Conservation (phyloP, 768 basidiomycete species). For the Ramaria sp. region DNA sequence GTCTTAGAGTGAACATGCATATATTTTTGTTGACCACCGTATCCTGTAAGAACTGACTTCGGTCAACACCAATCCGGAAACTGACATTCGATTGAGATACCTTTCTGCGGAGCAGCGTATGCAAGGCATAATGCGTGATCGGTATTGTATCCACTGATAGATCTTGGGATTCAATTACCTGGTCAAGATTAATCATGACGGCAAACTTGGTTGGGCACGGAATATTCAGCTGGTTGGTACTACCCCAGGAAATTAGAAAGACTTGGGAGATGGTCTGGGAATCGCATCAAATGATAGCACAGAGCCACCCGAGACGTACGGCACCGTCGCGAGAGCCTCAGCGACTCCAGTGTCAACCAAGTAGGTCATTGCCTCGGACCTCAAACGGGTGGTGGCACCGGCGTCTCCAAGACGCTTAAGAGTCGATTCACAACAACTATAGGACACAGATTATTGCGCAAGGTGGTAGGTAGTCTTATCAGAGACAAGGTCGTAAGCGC, state of each 20-base stretch:
- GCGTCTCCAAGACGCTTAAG: slow-evolving; percentile 29
- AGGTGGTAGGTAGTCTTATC: slow-evolving; percentile 39
- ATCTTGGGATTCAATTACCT: slow-evolving; percentile 48
- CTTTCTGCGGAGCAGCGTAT: slow-evolving; percentile 48
- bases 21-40: no score
- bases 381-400: slow-evolving; percentile 10
- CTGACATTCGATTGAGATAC: no score
- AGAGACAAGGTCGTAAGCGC: no score
- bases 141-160: not conserved
- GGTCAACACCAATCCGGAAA: not conserved
- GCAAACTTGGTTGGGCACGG: slow-evolving; percentile 51
- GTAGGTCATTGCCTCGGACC: slow-evolving; percentile 15
- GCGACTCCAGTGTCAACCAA: slow-evolving; percentile 4
- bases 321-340: slow-evolving; percentile 16
- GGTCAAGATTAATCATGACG: slow-evolving; percentile 39
- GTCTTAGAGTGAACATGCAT: not conserved
- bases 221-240: slow-evolving; percentile 50
- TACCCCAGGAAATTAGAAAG: slow-evolving; percentile 52
- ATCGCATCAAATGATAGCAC: slow-evolving; percentile 32
- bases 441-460: slow-evolving; percentile 45
- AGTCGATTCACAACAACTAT: slow-evolving; percentile 36
- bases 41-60: slow-evolving; percentile 27
- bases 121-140: slow-evolving; percentile 10
- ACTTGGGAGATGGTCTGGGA: slow-evolving; percentile 44
- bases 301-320: slow-evolving; percentile 7